Evolutionary conservation across 1,284 basidiomycete genomes (phyloP).

Genomic region (Cerrena zonata): DNA sequence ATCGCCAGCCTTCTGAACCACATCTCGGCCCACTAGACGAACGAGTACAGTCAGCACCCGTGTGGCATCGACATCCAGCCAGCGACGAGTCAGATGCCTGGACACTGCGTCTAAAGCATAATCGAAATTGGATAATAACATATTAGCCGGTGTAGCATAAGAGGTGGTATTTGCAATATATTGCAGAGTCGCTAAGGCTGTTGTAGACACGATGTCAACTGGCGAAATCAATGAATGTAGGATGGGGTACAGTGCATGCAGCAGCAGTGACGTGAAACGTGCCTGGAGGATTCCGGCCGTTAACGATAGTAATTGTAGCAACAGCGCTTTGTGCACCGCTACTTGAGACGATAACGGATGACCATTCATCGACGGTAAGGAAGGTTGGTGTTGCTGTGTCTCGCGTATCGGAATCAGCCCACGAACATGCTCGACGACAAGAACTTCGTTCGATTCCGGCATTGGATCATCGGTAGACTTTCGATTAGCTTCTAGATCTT

Average conservation of each 20-base stretch:
- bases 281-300: slow-evolving; percentile 60
- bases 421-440: slow-evolving; percentile 49
- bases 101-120: slow-evolving; percentile 87
- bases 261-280: slow-evolving; percentile 66
- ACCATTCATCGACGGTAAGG: slow-evolving; percentile 19
- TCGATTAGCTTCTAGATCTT: slow-evolving; percentile 17
- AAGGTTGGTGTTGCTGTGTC: slow-evolving; percentile 34
- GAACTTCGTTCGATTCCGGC: slow-evolving; percentile 23
- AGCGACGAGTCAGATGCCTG: slow-evolving; percentile 67
- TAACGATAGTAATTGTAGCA: slow-evolving; percentile 70
- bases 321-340: slow-evolving; percentile 53
- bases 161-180: slow-evolving; percentile 67
- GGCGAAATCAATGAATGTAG: slow-evolving; percentile 77
- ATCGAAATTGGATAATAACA: slow-evolving; percentile 88
- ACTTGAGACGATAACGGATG: slow-evolving; percentile 33
- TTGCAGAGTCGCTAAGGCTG: slow-evolving; percentile 65
- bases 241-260: slow-evolving; percentile 77
- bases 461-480: slow-evolving; percentile 13
- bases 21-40: slow-evolving; percentile 75
- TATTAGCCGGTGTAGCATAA: slow-evolving; percentile 77
- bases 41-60: slow-evolving; percentile 79
- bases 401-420: slow-evolving; percentile 40
- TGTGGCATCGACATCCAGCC: slow-evolving; percentile 74
- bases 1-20: slow-evolving; percentile 82
- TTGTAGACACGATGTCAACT: slow-evolving; percentile 57